Percentiles rank a stretch among this genome's conserved stretches.
phyloP scores from a whole-genome alignment of 2,329 filamentous ascomycete species.

The Periconia sp. region DNA sequence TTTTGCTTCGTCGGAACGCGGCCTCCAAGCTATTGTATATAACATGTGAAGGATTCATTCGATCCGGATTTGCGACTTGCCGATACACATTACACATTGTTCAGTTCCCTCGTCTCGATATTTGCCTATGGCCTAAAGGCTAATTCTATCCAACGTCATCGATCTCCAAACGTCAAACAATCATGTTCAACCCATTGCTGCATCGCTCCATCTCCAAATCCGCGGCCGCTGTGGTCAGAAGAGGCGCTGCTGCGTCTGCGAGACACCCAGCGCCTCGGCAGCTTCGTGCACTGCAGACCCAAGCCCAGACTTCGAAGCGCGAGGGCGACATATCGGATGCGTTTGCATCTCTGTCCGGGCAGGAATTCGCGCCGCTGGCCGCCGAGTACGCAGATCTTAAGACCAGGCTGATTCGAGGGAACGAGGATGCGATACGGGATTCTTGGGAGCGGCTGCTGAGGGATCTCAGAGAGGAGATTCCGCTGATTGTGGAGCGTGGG shows the following conservation, averaged over 20 bases:
- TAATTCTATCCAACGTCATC: too few species aligned
- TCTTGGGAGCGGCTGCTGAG: conserved; percentile 52
- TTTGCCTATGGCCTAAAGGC: too few species aligned
- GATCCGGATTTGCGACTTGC: too few species aligned
- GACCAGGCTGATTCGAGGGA: conserved; percentile 45
- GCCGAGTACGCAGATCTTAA: conserved; percentile 52
- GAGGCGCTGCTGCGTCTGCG: conserved; percentile 11
- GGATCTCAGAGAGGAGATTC: conserved; percentile 48
- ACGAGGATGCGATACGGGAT: conserved; percentile 50
- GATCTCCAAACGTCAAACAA: too few species aligned
- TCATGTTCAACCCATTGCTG: neutral
- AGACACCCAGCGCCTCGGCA: neutral
- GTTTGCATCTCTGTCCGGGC: conserved; percentile 52
- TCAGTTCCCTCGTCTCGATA: too few species aligned
- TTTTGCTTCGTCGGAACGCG: too few species aligned
- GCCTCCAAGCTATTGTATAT: too few species aligned
- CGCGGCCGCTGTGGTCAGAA: neutral
- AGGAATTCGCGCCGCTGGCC: conserved; percentile 48
- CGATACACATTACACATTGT: too few species aligned
- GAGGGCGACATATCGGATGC: conserved; percentile 55
- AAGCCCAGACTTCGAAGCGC: conserved; percentile 41
- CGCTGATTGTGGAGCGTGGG: conserved; percentile 46
- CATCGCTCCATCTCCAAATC: neutral
- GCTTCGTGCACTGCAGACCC: neutral
- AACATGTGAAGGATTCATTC: too few species aligned